Percentiles rank a stretch among this genome's conserved stretches.
Evolutionary conservation across 768 basidiomycete genomes (phyloP).

Genomic region (Mycena galericulata): DNA sequence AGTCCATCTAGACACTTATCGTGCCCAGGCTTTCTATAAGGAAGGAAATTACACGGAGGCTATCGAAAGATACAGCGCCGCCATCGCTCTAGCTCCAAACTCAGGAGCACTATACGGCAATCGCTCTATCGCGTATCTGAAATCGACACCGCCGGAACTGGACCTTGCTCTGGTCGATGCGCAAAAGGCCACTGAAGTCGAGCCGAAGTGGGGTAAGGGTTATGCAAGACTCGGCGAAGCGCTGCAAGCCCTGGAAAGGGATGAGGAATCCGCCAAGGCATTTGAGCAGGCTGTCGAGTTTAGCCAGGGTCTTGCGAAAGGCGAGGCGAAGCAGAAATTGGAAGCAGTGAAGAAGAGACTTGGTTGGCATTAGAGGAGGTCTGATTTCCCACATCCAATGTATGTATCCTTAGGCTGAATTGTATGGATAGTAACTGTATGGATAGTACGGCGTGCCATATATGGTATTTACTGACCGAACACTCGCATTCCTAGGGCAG

Average conservation of each 20-base stretch:
- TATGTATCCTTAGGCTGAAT: conserved; percentile 20
- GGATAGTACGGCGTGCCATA: too few species aligned
- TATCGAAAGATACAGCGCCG: conserved; percentile 35
- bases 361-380: conserved; percentile 52
- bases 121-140: conserved; percentile 38
- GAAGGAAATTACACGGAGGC: conserved; percentile 33
- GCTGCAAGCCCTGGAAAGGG: conserved; percentile 25
- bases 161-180: conserved; percentile 38
- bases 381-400: conserved; percentile 54
- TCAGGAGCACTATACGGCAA: conserved; percentile 37
- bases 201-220: conserved; percentile 39
- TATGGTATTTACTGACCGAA: too few species aligned
- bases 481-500: too few species aligned
- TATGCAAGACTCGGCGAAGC: conserved; percentile 37
- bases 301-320: conserved; percentile 40
- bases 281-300: conserved; percentile 32
- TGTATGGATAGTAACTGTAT: too few species aligned
- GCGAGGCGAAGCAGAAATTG: conserved; percentile 37
- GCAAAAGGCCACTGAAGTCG: conserved; percentile 35
- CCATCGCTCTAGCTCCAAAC: conserved; percentile 29
- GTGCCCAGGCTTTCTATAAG: conserved; percentile 29
- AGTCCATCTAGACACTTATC: not conserved
- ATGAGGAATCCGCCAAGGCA: conserved; percentile 30
- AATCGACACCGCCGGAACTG: conserved; percentile 27
- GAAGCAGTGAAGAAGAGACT: conserved; percentile 46